Base-by-base conservation (phyloP, 1,139 yeast genomes). In the Wickerhamiella infanticola region DNA sequence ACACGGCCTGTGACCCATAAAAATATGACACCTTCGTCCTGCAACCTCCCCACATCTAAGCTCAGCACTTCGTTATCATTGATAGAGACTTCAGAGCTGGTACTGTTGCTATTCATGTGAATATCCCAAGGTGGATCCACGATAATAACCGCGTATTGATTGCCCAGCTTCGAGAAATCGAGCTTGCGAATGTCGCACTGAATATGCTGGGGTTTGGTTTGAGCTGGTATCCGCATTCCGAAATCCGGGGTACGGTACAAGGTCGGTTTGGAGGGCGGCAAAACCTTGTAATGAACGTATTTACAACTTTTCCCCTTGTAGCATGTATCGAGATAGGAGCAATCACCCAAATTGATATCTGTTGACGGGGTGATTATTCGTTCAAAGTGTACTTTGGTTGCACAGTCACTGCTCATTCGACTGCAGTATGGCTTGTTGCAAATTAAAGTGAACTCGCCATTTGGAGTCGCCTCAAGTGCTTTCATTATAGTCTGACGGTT, bases 1-100 rank as follows among this genome's bases (percentile, higher is more conserved):
- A 95, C 86, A 43, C 97, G 70, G 0, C 96, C 96, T 1, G 97
- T 88, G 4, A 86, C 96, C 97, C 96, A 88, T 31, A 88, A 68
- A 51, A 86, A 70, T 45, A 85, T 65, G 3, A 88, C 65, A 0
- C 97, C 97, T 58, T 84, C 94, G 47, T 75, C 79, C 61, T 86
- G 96, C 38, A 88, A 66, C 42, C 72, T 65, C 39, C 74, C 71
- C 61, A 88, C 71, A 23, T 84, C 79, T 36, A 88, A 66, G 7
- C 75, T 67, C 47, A 79, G 62, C 41, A 88, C 66, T 53, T 84
- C 95, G 3, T 56, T 54, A 45, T 58, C 53, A 25, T 43, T 47
- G 44, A 54, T 47, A 4, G 35, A 24, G 4, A 41, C 40, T 3
- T 45, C 44, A 40, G 47, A 46, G n/a, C 51, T 49, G 4, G 41